Conservation (phyloP, 2,329 filamentous ascomycete species). For the Venturia oleaginea region DNA sequence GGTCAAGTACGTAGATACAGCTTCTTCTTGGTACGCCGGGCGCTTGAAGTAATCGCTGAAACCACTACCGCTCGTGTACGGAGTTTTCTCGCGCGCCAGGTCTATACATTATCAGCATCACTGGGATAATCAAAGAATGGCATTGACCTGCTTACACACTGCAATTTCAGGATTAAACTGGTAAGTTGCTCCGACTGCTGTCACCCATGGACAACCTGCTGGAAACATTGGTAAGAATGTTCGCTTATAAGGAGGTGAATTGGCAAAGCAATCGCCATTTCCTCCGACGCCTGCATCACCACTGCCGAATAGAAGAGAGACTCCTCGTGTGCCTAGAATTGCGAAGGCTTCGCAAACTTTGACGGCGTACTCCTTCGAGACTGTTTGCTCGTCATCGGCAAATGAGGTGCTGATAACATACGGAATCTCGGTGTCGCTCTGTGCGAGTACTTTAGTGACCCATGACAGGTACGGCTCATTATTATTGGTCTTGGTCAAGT, state of each 20-base stretch:
- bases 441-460: constrained; percentile 28
- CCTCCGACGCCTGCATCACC: constrained; percentile 31
- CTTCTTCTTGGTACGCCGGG: constrained; percentile 11
- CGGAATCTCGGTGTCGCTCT: constrained; percentile 26
- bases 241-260: constrained; percentile 28
- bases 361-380: constrained; percentile 28
- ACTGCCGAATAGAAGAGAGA: constrained; percentile 32
- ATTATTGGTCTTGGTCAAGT: constrained; percentile 23
- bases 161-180: constrained; percentile 21
- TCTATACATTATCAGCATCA: background rate
- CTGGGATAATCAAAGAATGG: no score
- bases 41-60: constrained; percentile 36
- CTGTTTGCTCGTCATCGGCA: constrained; percentile 32
- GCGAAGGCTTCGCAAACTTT: constrained; percentile 32
- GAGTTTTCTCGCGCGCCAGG: constrained; percentile 18
- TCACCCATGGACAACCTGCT: constrained; percentile 39
- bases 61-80: constrained; percentile 23
- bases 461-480: constrained; percentile 40
- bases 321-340: constrained; percentile 31
- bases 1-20: constrained; percentile 4
- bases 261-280: constrained; percentile 30
- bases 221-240: constrained; percentile 39
- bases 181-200: constrained; percentile 30
- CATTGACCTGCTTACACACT: background rate
- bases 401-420: constrained; percentile 31